Percentiles rank a stretch among this genome's conserved stretches.
phyloP scores from a whole-genome alignment of 208 protist genomes.

The Acanthamoeba polyphaga region DNA sequence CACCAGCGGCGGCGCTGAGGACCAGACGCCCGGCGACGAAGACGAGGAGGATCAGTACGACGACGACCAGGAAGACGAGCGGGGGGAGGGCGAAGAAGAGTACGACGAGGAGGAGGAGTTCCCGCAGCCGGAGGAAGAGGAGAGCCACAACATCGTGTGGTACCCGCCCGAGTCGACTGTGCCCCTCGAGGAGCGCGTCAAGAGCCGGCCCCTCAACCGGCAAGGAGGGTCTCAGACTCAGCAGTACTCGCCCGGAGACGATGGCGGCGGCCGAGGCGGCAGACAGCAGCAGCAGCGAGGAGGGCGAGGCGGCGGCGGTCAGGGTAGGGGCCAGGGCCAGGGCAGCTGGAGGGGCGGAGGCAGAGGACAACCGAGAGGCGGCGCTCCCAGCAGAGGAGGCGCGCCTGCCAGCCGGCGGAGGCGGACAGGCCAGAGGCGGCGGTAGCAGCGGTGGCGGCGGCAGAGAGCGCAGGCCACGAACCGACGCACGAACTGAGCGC shows the following conservation, averaged over 20 bases:
- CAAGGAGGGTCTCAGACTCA: neutral
- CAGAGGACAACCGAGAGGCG: neutral
- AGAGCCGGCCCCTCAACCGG: neutral
- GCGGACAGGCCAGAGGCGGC: neutral
- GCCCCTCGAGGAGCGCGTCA: neutral
- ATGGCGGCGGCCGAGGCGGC: neutral
- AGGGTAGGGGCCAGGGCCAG: neutral
- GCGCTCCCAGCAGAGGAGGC: neutral
- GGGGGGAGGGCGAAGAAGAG: neutral
- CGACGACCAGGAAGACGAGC: neutral
- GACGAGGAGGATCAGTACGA: neutral
- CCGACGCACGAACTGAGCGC: neutral
- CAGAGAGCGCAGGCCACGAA: neutral
- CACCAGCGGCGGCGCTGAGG: neutral
- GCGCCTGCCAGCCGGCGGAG: neutral
- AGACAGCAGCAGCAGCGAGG: neutral
- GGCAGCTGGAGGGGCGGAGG: neutral
- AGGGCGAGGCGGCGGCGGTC: neutral
- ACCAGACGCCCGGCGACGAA: neutral
- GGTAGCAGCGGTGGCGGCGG: too few species aligned
- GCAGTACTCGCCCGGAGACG: neutral
- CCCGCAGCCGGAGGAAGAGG: neutral
- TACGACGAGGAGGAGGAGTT: neutral
- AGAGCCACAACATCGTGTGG: conserved; percentile 24
- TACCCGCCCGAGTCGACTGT: conserved; percentile 28